A percentile compares a stretch with the other conserved stretches of the same genome.
Evolutionary conservation across 1,284 basidiomycete genomes (phyloP).

Genomic region (Mycosarcoma maydis): DNA sequence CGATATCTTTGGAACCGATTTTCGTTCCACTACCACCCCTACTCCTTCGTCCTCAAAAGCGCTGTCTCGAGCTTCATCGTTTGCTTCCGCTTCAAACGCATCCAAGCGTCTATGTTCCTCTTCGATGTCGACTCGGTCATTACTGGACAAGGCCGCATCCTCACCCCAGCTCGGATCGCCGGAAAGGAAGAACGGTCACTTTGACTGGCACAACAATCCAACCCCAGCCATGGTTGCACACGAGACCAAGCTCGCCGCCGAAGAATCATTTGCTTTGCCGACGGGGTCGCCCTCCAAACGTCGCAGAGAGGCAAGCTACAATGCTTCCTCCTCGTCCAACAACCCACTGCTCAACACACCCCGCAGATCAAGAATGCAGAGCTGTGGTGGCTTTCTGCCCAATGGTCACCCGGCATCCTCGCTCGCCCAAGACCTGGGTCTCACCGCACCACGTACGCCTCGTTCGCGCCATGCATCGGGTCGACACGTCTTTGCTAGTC

Average conservation of each 20-base stretch:
- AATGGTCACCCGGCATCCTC: conserved; percentile 58
- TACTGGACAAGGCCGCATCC: conserved; percentile 40
- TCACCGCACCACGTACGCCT: conserved; percentile 41
- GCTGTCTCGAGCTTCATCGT: conserved; percentile 14
- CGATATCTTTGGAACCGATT: conserved; percentile 47
- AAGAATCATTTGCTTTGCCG: conserved; percentile 23
- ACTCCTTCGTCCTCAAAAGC: conserved; percentile 8
- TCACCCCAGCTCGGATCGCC: conserved; percentile 53
- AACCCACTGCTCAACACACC: conserved; percentile 21
- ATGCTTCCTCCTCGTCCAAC: neutral
- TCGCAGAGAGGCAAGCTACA: conserved; percentile 29
- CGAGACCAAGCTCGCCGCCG: conserved; percentile 25
- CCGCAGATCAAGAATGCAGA: conserved; percentile 23
- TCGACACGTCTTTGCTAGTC: conserved; percentile 11
- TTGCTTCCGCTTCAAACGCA: conserved; percentile 19
- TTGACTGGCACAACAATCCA: conserved; percentile 53
- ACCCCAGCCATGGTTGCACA: conserved; percentile 40
- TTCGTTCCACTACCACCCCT: conserved; percentile 7
- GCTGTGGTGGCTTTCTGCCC: conserved; percentile 40
- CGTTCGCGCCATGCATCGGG: conserved; percentile 43
- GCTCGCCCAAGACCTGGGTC: conserved; percentile 50
- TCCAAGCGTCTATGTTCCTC: conserved; percentile 5
- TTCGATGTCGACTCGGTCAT: conserved; percentile 5
- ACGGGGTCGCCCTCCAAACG: conserved; percentile 33
- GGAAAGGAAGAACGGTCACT: conserved; percentile 35